Evolutionary conservation across 176 grass and related monocot species (phyloP), one percentile per base, ranked within the genome.

Genomic region (Dactylis glomerata): DNA sequence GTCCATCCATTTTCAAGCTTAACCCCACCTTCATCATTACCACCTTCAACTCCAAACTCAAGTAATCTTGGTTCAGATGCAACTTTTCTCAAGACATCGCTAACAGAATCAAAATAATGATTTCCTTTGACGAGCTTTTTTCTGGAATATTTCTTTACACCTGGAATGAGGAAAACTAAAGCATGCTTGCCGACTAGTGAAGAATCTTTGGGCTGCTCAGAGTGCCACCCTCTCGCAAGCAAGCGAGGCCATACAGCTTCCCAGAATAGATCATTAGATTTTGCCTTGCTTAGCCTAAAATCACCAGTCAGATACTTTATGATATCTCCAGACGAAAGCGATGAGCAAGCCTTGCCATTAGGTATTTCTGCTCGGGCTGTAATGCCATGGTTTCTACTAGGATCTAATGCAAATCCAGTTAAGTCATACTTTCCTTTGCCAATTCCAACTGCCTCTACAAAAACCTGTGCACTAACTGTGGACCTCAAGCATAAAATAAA

Each of bases 221-320:
- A 93, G 63, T 90, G 93, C 96, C 96, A 98, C 77, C 96, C 96
- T 79, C 86, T 91, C 65, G 91, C 81, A 76, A 98, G 89, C 78
- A 95, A 81, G 31, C 96, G 93, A 82, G 96, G 96, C 96, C 96
- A 98, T 33, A 98, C 91, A 82, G 96, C 96, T 83, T 98, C 96
- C 96, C 96, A 98, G 64, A 98, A 98, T 72, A 98, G 88, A 96
- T 98, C 96, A 86, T 95, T 98, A 47, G 96, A 95, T 82, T 88
- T 95, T 62, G 93, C 91, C 80, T 98, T 98, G 82, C 96, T 95
- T 70, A 98, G 65, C 86, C 96, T 95, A 77, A 95, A 95, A 91
- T 92, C 93, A 64, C 93, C 93, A 49, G 92, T 98, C 82, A 98
- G 81, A 94, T 95, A 95, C 64, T 95, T 92, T 54, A 96, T 83